Base-by-base conservation (phyloP, 306 rosid species). In the Cicer bijugum region DNA sequence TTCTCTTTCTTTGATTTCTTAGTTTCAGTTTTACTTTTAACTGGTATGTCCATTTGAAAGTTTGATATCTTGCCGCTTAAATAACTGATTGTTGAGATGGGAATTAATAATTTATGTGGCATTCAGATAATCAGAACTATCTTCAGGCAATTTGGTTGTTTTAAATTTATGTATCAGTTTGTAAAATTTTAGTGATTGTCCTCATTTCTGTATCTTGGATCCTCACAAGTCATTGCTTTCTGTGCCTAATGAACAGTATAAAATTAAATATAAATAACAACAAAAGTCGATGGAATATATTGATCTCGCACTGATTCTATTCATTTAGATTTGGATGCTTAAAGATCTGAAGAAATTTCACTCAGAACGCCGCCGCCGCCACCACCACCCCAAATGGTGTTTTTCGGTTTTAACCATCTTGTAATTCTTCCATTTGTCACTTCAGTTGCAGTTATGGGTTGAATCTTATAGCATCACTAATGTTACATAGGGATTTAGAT, bases 41-140 rank as follows among this genome's bases (percentile, higher is more conserved):
- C 33, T 52, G 76, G 50, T 48, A 1, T 12, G 42, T 43, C 63
- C 5, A 35, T 42, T 43, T 43, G 68, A 46, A 63, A 50, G 58
- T 57, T 47, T 46, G 17, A 8, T n/a, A 62, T 52, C 45, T 42
- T 62, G 70, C 72, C 44, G 76, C 66, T 28, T 72, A 62, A 68
- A 42, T 51, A 33, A 8, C 40, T 73, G 59, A n/a, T 52, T 59
- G 33, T n/a, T 69, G 51, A 68, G 57, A 67, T 14, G 17, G 5
- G 46, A 58, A 46, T 38, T 28, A 28, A 28, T 28, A 28, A 28
- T 28, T 62, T 67, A 28, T 62, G 7, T 17, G 55, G 11, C 11
- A n/a, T 37, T 39, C 14, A 57, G 38, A 57, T 1, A 12, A 42
- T 57, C 20, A 8, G 44, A 76, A 59, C 33, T 38, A 12, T 43